phyloP scores from a whole-genome alignment of 2,329 filamentous ascomycete genomes.

The Dothiorella sarmentorum region DNA sequence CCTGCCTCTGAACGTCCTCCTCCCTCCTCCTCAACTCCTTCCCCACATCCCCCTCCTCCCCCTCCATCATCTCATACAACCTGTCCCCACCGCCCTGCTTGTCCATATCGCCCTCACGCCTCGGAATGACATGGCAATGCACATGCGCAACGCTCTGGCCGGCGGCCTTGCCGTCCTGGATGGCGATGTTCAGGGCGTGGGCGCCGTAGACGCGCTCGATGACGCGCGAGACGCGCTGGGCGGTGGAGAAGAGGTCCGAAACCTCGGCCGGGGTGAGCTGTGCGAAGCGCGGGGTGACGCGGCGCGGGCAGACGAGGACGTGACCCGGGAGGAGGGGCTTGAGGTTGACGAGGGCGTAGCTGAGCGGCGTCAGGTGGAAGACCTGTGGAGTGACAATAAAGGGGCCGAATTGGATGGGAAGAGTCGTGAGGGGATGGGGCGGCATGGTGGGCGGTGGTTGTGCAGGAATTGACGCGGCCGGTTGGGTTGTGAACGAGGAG shows the following conservation, averaged over 20 bases:
- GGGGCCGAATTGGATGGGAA: slow-evolving; percentile 66
- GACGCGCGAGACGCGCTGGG: slow-evolving; percentile 77
- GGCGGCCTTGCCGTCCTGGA: slow-evolving; percentile 89
- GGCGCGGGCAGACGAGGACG: slow-evolving; percentile 79
- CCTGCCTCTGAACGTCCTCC: slow-evolving; percentile 41
- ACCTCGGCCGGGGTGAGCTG: slow-evolving; percentile 71
- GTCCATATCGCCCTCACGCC: slow-evolving; percentile 58
- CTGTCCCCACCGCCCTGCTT: slow-evolving; percentile 61
- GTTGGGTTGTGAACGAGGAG: not conserved
- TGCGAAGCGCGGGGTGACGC: slow-evolving; percentile 66
- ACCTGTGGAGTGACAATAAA: slow-evolving; percentile 80
- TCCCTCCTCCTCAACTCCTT: slow-evolving; percentile 61
- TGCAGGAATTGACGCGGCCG: slow-evolving; percentile 22
- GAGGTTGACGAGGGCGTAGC: slow-evolving; percentile 89
- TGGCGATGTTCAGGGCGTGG: slow-evolving; percentile 82
- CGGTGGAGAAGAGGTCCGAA: slow-evolving; percentile 81
- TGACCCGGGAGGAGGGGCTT: slow-evolving; percentile 93
- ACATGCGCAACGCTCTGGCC: slow-evolving; percentile 94
- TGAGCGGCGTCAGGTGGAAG: slow-evolving; percentile 76
- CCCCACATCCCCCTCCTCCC: slow-evolving; percentile 79
- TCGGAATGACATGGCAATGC: slow-evolving; percentile 87
- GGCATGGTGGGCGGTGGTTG: slow-evolving; percentile 25
- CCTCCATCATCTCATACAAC: slow-evolving; percentile 79
- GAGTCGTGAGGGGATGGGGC: slow-evolving; percentile 5
- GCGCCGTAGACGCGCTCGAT: slow-evolving; percentile 61